Evolutionary conservation across 495 filamentous ascomycete species (phyloP), one percentile per base, ranked within the genome.

Genomic region (Hyaloscypha variabilis): DNA sequence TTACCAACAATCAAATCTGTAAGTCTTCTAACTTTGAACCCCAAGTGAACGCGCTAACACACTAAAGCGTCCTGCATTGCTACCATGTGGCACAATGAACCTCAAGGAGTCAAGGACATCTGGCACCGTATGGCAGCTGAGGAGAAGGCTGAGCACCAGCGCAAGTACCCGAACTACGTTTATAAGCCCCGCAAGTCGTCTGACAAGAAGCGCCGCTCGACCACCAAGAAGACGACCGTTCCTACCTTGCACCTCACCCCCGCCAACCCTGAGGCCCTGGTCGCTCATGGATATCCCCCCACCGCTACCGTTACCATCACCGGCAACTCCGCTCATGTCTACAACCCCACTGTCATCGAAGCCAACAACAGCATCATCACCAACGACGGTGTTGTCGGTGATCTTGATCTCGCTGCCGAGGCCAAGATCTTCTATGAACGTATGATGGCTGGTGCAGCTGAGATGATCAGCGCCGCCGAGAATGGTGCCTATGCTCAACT

Each of bases 1-100:
- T 79, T 8, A 76, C 75, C 8, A 83, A 78, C 62, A 80, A 77
- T 52, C 68, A 82, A 14, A 81, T 83, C 28, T 83, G 81, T 84
- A 74, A 75, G 80, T 77, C 8, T 6, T 28, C 29, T 17, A 17
- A 46, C 1, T 17, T 17, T 46, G 14, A 17, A 46, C 17, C 3
- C 4, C 39, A 19, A 14, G 14, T 46, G 39, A 19, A 4, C 39
- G 26, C 31, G 26, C 73, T 80, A 56, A 80, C 58, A 55, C 42
- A 26, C n/a, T 8, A 5, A 55, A 83, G 80, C 82, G 2, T 69
- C 74, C 0, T 77, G 81, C 36, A 72, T 85, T 46, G 78, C 77
- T 13, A 70, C 73, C 8, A 69, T 77, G 63, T 85, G 82, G 82
- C 74, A 73, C 25, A 62, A 69, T 25, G 79, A 83, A 60, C 28